A percentile compares a stretch with the other conserved stretches of the same genome.
phyloP scores from a whole-genome alignment of 331 rosid species.

The Cydonia oblonga region DNA sequence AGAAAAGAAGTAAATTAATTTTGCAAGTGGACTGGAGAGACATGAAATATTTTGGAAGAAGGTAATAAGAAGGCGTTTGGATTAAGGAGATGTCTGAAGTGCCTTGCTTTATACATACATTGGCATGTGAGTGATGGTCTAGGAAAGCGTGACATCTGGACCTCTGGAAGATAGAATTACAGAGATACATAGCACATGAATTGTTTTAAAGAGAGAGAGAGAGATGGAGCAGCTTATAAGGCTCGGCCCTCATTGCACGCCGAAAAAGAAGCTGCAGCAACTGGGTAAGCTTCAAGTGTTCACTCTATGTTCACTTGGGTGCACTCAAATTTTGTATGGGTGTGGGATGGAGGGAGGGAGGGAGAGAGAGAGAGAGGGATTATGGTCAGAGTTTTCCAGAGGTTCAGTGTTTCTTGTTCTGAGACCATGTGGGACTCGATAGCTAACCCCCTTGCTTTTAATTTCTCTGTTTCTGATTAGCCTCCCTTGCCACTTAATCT shows the following conservation, averaged over 20 bases:
- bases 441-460: background rate
- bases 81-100: constrained; percentile 29
- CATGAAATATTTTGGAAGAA: constrained; percentile 6
- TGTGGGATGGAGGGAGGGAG: background rate
- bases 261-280: constrained; percentile 36
- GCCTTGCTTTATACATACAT: constrained; percentile 49
- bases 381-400: background rate
- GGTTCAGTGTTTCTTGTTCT: constrained; percentile 3
- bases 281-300: constrained; percentile 15
- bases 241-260: constrained; percentile 38
- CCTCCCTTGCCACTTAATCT: background rate
- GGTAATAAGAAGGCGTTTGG: constrained; percentile 17
- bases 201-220: background rate
- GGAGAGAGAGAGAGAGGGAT: background rate
- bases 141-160: constrained; percentile 17
- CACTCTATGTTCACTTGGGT: background rate
- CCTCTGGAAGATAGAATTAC: background rate
- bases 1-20: background rate
- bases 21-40: background rate
- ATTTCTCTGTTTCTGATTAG: background rate
- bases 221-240: background rate
- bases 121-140: constrained; percentile 35
- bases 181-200: constrained; percentile 10
- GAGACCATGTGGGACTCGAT: constrained; percentile 2
- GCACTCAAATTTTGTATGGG: background rate